phyloP scores from a whole-genome alignment of 2,329 filamentous ascomycete genomes.

The Plenodomus biglobosus region DNA sequence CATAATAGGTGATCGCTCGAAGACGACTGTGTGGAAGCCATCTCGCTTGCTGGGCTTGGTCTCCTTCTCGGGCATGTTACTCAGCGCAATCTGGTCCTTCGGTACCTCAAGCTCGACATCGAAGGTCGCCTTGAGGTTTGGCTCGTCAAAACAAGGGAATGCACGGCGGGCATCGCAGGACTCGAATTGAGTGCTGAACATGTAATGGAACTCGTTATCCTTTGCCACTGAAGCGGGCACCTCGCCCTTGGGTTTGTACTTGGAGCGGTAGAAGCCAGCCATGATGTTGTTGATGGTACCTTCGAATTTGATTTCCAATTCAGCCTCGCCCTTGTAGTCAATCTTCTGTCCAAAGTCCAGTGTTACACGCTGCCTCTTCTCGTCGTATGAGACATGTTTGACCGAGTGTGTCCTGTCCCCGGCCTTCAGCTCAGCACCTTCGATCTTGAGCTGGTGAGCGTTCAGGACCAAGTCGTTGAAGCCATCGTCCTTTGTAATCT shows the following conservation, averaged over 20 bases:
- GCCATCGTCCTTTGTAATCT: constrained; percentile 62
- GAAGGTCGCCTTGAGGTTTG: constrained; percentile 94
- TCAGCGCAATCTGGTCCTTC: constrained; percentile 81
- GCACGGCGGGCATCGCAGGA: constrained; percentile 91
- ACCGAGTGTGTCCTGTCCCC: constrained; percentile 61
- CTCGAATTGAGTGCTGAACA: constrained; percentile 95
- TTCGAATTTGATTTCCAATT: constrained; percentile 71
- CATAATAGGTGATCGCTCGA: constrained; percentile 91
- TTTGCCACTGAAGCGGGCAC: constrained; percentile 76
- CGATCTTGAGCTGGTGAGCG: constrained; percentile 77
- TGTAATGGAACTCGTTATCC: constrained; percentile 65
- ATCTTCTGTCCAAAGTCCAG: constrained; percentile 75
- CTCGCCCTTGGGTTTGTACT: constrained; percentile 79
- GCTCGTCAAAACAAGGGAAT: constrained; percentile 98
- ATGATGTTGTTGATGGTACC: constrained; percentile 83
- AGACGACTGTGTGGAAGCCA: constrained; percentile 76
- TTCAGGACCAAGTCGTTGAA: constrained; percentile 83
- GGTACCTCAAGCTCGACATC: constrained; percentile 92
- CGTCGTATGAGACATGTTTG: constrained; percentile 75
- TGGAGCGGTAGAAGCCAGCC: constrained; percentile 90
- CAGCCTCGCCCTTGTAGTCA: constrained; percentile 65
- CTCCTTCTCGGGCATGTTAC: constrained; percentile 91
- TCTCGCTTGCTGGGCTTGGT: constrained; percentile 71
- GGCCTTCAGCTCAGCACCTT: constrained; percentile 63
- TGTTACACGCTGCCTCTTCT: constrained; percentile 78